These are phyloP conservation scores for Dendrobium chrysotoxum DNA, from an alignment of 106 monocot species.

Conservation along the genomic window DNA sequence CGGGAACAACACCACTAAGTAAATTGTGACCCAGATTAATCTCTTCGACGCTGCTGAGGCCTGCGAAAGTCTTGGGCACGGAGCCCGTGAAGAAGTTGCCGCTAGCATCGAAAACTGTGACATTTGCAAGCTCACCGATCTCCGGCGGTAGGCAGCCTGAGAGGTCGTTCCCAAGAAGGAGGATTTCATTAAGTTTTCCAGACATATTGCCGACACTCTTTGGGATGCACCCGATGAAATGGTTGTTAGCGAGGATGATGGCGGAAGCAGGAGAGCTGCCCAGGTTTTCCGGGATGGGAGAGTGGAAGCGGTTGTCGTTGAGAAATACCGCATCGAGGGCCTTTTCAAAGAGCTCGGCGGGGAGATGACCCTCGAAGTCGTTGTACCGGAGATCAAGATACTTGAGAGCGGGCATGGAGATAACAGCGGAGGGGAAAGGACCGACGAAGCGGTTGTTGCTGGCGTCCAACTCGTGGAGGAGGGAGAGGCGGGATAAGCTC, in stretches of 20 bases:
- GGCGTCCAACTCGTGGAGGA: constrained; percentile 61
- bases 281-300: constrained; percentile 31
- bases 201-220: constrained; percentile 35
- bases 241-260: constrained; percentile 46
- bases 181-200: constrained; percentile 31
- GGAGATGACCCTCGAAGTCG: constrained; percentile 38
- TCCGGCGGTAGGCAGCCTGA: constrained; percentile 29
- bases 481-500: constrained; percentile 19
- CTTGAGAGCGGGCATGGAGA: constrained; percentile 21
- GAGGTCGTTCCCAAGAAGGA: constrained; percentile 30
- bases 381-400: constrained; percentile 45
- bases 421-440: constrained; percentile 39
- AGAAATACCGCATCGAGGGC: constrained; percentile 36
- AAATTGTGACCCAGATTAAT: constrained; percentile 15
- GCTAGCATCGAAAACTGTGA: constrained; percentile 35
- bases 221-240: constrained; percentile 44
- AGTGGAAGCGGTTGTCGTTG: constrained; percentile 43
- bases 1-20: constrained; percentile 19
- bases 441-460: constrained; percentile 77
- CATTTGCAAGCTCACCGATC: constrained; percentile 24
- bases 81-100: constrained; percentile 22
- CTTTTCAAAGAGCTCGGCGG: constrained; percentile 21
- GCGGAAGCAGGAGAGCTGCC: constrained; percentile 47
- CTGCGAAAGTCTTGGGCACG: constrained; percentile 14
- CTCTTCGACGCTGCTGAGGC: constrained; percentile 14